Conservation (phyloP, 2,329 filamentous ascomycete species). For the Fusarium neocosmosporiellum region DNA sequence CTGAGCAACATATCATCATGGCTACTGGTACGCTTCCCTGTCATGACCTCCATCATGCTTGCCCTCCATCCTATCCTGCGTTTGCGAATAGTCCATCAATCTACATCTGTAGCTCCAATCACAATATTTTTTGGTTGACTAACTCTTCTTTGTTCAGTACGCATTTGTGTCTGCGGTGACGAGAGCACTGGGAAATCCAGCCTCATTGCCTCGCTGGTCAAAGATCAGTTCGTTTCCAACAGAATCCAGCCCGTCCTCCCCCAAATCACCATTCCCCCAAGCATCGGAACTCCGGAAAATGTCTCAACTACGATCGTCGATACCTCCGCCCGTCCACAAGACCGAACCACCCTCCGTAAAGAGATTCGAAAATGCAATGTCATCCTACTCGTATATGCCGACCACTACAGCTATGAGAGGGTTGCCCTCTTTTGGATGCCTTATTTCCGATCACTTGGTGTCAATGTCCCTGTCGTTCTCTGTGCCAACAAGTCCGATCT, state of each 20-base stretch:
- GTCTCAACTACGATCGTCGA: conserved; percentile 98
- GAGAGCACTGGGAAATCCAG: conserved; percentile 95
- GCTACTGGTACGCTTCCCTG: conserved; percentile 37
- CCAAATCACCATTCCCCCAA: conserved; percentile 93
- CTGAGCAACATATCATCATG: conserved; percentile 38
- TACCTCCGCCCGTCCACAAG: conserved; percentile 93
- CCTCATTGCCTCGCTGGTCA: conserved; percentile 94
- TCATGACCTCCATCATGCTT: conserved; percentile 5
- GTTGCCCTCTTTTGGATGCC: conserved; percentile 99
- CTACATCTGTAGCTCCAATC: neutral
- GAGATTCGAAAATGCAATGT: conserved; percentile 98
- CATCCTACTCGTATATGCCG: conserved; percentile 95
- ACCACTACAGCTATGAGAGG: conserved; percentile 98
- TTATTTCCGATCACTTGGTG: conserved; percentile 96
- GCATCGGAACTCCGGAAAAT: conserved; percentile 93
- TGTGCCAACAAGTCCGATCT: conserved; percentile 99
- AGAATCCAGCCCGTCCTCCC: conserved; percentile 96
- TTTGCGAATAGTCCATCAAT: neutral
- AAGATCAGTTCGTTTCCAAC: conserved; percentile 94
- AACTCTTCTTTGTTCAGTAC: conserved; percentile 62
- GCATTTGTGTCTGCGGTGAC: conserved; percentile 96
- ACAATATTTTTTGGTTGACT: conserved; percentile 4
- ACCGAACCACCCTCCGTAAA: conserved; percentile 88
- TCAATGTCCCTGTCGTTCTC: conserved; percentile 96
- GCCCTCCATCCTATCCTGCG: neutral